Evolutionary conservation across 805 yeast species (phyloP).

Genomic region (Tetrapisispora phaffii): DNA sequence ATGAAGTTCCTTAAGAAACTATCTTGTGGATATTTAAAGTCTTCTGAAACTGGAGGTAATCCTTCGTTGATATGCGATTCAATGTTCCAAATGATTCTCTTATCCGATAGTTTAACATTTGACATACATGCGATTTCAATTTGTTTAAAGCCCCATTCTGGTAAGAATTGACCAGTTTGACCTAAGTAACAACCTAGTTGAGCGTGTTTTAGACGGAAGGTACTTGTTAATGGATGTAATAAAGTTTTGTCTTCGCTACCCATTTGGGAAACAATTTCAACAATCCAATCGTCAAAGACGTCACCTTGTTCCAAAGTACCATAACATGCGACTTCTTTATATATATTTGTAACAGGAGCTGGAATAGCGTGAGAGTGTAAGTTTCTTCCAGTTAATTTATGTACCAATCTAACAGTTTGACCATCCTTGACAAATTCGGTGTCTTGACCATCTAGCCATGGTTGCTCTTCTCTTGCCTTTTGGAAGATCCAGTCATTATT

Average conservation of each 20-base stretch:
- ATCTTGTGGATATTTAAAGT: constrained; percentile 50
- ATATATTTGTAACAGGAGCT: constrained; percentile 62
- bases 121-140: constrained; percentile 65
- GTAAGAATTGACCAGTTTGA: constrained; percentile 57
- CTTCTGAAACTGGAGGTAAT: constrained; percentile 43
- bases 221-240: constrained; percentile 65
- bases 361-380: constrained; percentile 77
- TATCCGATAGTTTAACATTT: constrained; percentile 59
- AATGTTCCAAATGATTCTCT: constrained; percentile 83
- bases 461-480: constrained; percentile 38
- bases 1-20: constrained; percentile 65
- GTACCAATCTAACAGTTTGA: constrained; percentile 60
- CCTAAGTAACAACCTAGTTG: constrained; percentile 66
- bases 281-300: constrained; percentile 77
- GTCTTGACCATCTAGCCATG: constrained; percentile 18
- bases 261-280: constrained; percentile 63
- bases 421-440: constrained; percentile 44
- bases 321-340: constrained; percentile 81
- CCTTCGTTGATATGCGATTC: constrained; percentile 55
- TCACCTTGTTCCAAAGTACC: constrained; percentile 68
- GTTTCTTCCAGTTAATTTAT: constrained; percentile 59
- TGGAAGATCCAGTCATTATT: constrained; percentile 77
- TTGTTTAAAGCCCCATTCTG: constrained; percentile 84
- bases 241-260: constrained; percentile 34
- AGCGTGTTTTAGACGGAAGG: constrained; percentile 57